A percentile compares a stretch with the other conserved stretches of the same genome.
phyloP scores from a whole-genome alignment of 768 basidiomycete species.

The Bullera alba region DNA sequence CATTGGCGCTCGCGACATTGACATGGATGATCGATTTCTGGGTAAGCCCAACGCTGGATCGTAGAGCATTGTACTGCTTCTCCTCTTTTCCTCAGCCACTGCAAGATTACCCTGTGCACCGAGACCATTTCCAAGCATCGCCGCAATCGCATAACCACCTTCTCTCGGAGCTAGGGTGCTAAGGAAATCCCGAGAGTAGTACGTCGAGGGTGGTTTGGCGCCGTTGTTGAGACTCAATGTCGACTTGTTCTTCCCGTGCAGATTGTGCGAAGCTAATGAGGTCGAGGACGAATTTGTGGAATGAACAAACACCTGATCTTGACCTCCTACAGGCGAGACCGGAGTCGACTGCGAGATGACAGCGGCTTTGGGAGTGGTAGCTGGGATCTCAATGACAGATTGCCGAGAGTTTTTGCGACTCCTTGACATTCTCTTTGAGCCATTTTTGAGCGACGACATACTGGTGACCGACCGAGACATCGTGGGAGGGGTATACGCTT shows the following conservation, averaged over 20 bases:
- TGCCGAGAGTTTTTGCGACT: constrained; percentile 7
- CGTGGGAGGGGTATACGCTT: constrained; percentile 2
- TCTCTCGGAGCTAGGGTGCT: constrained; percentile 39
- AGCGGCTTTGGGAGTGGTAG: neutral
- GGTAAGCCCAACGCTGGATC: neutral
- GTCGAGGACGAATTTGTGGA: constrained; percentile 35
- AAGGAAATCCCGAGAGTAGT: constrained; percentile 43
- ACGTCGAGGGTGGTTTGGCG: constrained; percentile 27
- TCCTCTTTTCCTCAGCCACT: constrained; percentile 25
- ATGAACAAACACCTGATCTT: constrained; percentile 9
- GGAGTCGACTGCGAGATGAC: constrained; percentile 8
- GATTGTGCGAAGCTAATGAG: neutral
- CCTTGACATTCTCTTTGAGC: constrained; percentile 5
- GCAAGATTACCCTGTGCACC: constrained; percentile 19
- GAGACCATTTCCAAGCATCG: constrained; percentile 28
- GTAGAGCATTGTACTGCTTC: constrained; percentile 11
- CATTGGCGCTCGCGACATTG: constrained; percentile 20
- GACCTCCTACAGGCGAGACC: constrained; percentile 3
- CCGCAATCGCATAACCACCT: constrained; percentile 46
- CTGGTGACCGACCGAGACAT: constrained; percentile 26
- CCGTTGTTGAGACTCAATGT: neutral
- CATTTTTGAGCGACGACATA: constrained; percentile 11
- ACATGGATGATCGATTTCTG: constrained; percentile 1
- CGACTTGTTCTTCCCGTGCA: constrained; percentile 6
- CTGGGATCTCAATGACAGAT: constrained; percentile 8